Conservation (phyloP, 164 flowering plant species). For the Kingdonia uniflora region DNA sequence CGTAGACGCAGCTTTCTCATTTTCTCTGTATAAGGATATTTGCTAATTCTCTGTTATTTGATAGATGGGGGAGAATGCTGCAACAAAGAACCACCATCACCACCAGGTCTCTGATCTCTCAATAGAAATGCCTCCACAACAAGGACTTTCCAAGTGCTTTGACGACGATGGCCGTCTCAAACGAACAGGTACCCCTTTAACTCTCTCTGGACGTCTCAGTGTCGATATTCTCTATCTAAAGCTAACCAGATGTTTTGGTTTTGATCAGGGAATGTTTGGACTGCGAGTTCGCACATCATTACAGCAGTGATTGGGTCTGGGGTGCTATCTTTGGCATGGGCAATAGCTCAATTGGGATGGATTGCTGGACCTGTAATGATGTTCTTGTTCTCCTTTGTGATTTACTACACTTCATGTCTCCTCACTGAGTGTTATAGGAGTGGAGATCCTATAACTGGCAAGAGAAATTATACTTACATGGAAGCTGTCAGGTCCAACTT, state of each 20-base stretch:
- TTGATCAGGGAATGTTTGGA: conserved; percentile 54
- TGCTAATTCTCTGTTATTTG: no score
- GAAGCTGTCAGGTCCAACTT: conserved; percentile 48
- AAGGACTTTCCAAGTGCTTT: conserved; percentile 19
- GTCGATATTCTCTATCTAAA: no score
- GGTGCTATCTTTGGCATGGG: conserved; percentile 53
- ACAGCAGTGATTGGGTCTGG: conserved; percentile 67
- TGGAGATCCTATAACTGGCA: conserved; percentile 38
- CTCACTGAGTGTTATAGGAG: conserved; percentile 47
- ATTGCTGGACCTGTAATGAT: conserved; percentile 50
- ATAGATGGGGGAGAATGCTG: conserved; percentile 11
- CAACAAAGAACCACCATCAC: conserved; percentile 5
- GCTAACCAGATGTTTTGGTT: no score
- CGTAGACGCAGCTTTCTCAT: background rate
- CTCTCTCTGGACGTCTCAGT: no score
- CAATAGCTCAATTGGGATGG: conserved; percentile 62
- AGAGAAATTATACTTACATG: conserved; percentile 52
- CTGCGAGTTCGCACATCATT: conserved; percentile 55
- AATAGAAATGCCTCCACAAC: conserved; percentile 1
- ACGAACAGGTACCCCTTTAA: no score
- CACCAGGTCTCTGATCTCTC: background rate
- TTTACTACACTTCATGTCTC: conserved; percentile 35
- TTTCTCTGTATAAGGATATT: no score
- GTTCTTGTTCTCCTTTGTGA: conserved; percentile 43
- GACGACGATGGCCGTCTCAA: conserved; percentile 46